Evolutionary conservation across 257 asterid species (phyloP).

Genomic region (Salvia rosmarinus): DNA sequence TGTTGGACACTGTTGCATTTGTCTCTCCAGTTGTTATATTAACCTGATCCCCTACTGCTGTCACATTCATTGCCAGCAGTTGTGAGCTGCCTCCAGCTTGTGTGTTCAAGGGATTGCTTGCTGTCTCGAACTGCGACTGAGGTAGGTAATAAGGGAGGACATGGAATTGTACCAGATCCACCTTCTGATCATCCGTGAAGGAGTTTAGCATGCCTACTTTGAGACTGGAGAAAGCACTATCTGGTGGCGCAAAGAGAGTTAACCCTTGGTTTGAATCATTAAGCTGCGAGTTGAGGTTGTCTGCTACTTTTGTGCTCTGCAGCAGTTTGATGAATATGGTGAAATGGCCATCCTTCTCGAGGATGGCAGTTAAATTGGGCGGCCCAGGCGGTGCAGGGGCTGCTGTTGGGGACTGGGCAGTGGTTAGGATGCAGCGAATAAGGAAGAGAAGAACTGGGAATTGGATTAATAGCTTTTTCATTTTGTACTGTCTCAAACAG

Average conservation of each 20-base stretch:
- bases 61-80: conserved; percentile 50
- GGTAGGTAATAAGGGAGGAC: conserved; percentile 47
- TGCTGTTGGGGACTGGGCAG: conserved; percentile 47
- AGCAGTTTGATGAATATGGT: conserved; percentile 51
- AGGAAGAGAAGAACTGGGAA: conserved; percentile 18
- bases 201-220: conserved; percentile 52
- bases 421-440: conserved; percentile 17
- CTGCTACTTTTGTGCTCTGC: conserved; percentile 51
- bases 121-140: conserved; percentile 52
- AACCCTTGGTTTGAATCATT: conserved; percentile 43
- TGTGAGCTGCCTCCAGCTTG: conserved; percentile 54
- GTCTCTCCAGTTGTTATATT: conserved; percentile 57
- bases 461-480: conserved; percentile 3
- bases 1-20: conserved; percentile 46
- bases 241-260: conserved; percentile 53
- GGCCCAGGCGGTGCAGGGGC: conserved; percentile 58
- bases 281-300: conserved; percentile 48
- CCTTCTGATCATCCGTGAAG: conserved; percentile 44
- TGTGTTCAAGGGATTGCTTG: conserved; percentile 55
- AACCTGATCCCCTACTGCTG: conserved; percentile 44
- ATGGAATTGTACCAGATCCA: conserved; percentile 55
- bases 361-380: conserved; percentile 51
- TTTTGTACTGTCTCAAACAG: background rate
- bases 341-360: conserved; percentile 52
- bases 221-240: conserved; percentile 49